A percentile compares a stretch with the other conserved stretches of the same genome.
phyloP scores from a whole-genome alignment of 2,329 filamentous ascomycete species.

The Podosphaera xanthii region DNA sequence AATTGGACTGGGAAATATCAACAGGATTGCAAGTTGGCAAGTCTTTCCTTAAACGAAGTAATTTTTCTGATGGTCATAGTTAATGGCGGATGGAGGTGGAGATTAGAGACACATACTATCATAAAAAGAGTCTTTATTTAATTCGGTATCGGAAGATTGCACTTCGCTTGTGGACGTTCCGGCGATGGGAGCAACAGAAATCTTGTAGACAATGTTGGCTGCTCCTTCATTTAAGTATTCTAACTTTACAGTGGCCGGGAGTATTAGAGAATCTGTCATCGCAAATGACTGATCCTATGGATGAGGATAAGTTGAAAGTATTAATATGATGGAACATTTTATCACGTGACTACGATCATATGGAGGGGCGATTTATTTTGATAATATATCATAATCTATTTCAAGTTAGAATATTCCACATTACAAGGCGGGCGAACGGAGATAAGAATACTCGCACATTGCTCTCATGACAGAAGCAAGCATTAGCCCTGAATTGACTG shows the following conservation, averaged over 20 bases:
- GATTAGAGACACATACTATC: slow-evolving; percentile 5
- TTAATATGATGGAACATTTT: neutral
- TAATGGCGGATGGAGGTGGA: neutral
- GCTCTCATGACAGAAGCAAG: too few species aligned
- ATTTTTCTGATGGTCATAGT: slow-evolving; percentile 19
- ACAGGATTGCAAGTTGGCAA: slow-evolving; percentile 24
- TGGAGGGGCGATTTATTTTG: neutral
- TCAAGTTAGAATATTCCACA: too few species aligned
- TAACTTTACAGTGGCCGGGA: slow-evolving; percentile 2
- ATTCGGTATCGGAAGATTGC: neutral
- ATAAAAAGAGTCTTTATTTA: neutral
- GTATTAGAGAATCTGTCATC: neutral
- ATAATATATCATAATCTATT: neutral
- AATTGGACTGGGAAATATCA: slow-evolving; percentile 21
- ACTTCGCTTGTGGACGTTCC: neutral
- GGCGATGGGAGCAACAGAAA: slow-evolving; percentile 17
- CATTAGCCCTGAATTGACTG: too few species aligned
- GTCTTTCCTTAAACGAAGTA: slow-evolving; percentile 39
- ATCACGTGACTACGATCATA: neutral
- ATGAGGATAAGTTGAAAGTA: neutral
- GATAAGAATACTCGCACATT: too few species aligned
- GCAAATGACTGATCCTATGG: neutral
- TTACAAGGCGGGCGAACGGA: too few species aligned
- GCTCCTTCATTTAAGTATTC: slow-evolving; percentile 42
- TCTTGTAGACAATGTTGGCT: slow-evolving; percentile 52